Percentiles rank a stretch among this genome's conserved stretches.
Conservation (phyloP, 2,329 filamentous ascomycete genomes). For the Ceratocystis smalleyi region DNA sequence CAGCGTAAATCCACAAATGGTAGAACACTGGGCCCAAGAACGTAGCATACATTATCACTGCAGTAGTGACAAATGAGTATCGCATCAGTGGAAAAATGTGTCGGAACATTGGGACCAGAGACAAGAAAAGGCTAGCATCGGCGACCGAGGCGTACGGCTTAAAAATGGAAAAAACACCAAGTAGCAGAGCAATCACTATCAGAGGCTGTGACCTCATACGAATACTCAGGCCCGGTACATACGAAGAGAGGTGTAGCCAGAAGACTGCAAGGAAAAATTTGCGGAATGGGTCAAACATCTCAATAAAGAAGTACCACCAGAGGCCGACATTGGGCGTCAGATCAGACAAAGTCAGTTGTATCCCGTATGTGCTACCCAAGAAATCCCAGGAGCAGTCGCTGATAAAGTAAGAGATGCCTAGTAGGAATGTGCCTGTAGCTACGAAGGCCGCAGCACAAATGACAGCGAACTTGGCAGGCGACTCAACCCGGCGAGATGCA, state of each 20-base stretch:
- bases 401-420: slow-evolving; percentile 57
- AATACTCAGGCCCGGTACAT: slow-evolving; percentile 72
- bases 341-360: slow-evolving; percentile 79
- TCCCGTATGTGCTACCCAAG: slow-evolving; percentile 74
- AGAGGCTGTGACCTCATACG: slow-evolving; percentile 74
- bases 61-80: slow-evolving; percentile 75
- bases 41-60: slow-evolving; percentile 71
- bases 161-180: slow-evolving; percentile 87
- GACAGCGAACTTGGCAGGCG: slow-evolving; percentile 35
- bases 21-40: slow-evolving; percentile 91
- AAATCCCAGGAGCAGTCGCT: slow-evolving; percentile 77
- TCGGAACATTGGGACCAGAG: slow-evolving; percentile 68
- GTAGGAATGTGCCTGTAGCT: slow-evolving; percentile 42
- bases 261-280: slow-evolving; percentile 96
- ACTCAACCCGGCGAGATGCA: slow-evolving; percentile 24
- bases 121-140: slow-evolving; percentile 75
- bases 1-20: slow-evolving; percentile 94
- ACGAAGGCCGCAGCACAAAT: slow-evolving; percentile 38
- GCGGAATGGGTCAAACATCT: slow-evolving; percentile 97
- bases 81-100: slow-evolving; percentile 88
- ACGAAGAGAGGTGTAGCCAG: slow-evolving; percentile 85
- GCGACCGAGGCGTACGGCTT: slow-evolving; percentile 92
- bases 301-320: slow-evolving; percentile 99
- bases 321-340: slow-evolving; percentile 87
- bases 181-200: slow-evolving; percentile 66